Evolutionary conservation across 2,329 filamentous ascomycete genomes (phyloP), one percentile per base, ranked within the genome.

Genomic region (Stagonosporopsis cucurbitacearum): DNA sequence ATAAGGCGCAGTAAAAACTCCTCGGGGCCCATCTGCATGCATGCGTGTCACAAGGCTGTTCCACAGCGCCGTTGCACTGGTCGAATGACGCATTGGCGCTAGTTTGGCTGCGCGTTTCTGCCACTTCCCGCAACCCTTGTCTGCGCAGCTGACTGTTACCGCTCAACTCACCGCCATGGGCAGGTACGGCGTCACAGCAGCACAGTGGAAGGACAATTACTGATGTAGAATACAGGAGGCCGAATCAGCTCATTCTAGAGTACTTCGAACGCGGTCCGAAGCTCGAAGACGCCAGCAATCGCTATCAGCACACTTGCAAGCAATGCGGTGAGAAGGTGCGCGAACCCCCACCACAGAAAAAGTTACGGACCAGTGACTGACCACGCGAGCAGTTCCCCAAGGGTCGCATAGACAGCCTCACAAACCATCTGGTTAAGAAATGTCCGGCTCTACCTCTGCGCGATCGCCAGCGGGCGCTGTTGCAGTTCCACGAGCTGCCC

Each of bases 251-350:
- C 66, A 93, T 96, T 74, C 84, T 91, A 75, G 87, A 94, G 77
- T 95, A 92, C 81, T 97, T 96, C 76, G 86, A 91, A 74, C 86
- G 92, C 65, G 93, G 93, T 9, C 85, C 86, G 35, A 96, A 96
- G 78, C 84, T 96, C 68, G 87, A 89, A 71, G 92, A 96, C 78
- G 89, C 90, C 62, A 95, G 91, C 80, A 96, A 96, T 75, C 87
- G 93, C 55, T 97, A 97, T 72, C 88, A 91, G 67, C 91, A 96
- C 72, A 95, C 90, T 12, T 96, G 92, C 84, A 94, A 90, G 75
- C 84, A 87, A 63, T 96, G 92, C 74, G 91, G 91, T 64, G 90
- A 95, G 77, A 89, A 90, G 66, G 78, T 79, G 49, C 39, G 57
- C 47, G 49, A 45, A 50, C 59, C 63, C 63, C 58, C 64, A 56